phyloP scores from a whole-genome alignment of 2,329 filamentous ascomycete species.

The Colletotrichum gloeosporioides region DNA sequence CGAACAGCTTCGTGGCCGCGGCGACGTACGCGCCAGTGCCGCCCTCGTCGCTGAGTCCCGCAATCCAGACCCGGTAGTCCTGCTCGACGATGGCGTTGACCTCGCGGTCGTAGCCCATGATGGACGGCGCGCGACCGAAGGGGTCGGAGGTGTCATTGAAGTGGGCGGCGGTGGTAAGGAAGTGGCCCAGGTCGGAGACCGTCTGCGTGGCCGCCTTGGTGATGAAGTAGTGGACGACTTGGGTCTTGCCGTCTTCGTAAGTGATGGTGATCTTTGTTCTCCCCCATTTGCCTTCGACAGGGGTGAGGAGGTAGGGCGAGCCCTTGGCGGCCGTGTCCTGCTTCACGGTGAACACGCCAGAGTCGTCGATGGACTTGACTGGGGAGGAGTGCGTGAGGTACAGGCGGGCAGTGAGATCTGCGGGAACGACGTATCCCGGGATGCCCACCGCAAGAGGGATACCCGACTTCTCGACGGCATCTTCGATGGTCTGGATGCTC shows the following conservation, averaged over 20 bases:
- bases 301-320: slow-evolving; percentile 44
- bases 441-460: slow-evolving; percentile 56
- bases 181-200: slow-evolving; percentile 52
- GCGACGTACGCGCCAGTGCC: slow-evolving; percentile 63
- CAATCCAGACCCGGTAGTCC: slow-evolving; percentile 60
- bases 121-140: slow-evolving; percentile 58
- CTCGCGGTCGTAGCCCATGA: slow-evolving; percentile 63
- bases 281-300: slow-evolving; percentile 51
- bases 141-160: slow-evolving; percentile 57
- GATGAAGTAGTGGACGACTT: slow-evolving; percentile 63
- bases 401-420: slow-evolving; percentile 50
- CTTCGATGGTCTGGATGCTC: slow-evolving; percentile 50
- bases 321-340: slow-evolving; percentile 8
- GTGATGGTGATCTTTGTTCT: slow-evolving; percentile 51
- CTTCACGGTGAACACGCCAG: slow-evolving; percentile 35
- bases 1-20: slow-evolving; percentile 58
- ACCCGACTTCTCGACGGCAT: slow-evolving; percentile 44
- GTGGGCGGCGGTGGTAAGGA: slow-evolving; percentile 59
- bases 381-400: slow-evolving; percentile 45
- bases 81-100: slow-evolving; percentile 46
- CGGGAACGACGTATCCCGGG: slow-evolving; percentile 59
- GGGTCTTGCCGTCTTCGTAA: slow-evolving; percentile 52
- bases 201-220: slow-evolving; percentile 50
- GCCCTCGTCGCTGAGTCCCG: slow-evolving; percentile 65
- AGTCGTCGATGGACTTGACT: slow-evolving; percentile 43